phyloP scores from a whole-genome alignment of 2,329 filamentous ascomycete species.

The Coniochaeta prunicola region DNA sequence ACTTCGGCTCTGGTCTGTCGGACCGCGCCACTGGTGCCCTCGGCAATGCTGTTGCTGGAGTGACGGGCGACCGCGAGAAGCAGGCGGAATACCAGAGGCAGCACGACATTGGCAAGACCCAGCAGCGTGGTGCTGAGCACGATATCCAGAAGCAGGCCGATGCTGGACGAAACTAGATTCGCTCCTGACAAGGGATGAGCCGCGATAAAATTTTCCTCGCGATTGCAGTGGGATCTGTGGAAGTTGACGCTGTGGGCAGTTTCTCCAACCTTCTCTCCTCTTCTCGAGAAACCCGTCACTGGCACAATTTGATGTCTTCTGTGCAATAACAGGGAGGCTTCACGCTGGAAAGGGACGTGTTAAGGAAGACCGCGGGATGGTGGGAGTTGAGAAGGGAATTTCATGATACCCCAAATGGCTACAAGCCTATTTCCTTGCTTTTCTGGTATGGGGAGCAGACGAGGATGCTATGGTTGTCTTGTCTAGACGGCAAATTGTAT shows the following conservation, averaged over 20 bases:
- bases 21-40: conserved; percentile 65
- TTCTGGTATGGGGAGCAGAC: not conserved
- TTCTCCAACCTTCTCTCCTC: not conserved
- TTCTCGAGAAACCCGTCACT: not conserved
- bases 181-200: not conserved
- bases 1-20: conserved; percentile 60
- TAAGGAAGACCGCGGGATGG: not conserved
- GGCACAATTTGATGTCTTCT: not conserved
- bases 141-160: conserved; percentile 70
- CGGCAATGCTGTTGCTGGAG: conserved; percentile 61
- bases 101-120: conserved; percentile 74
- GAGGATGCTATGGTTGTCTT: not conserved
- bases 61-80: conserved; percentile 63
- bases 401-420: not conserved
- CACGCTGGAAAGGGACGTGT: conserved; percentile 2
- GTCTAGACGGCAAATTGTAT: not conserved
- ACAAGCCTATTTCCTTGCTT: not conserved
- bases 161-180: conserved; percentile 24
- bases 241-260: not conserved
- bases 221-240: not conserved
- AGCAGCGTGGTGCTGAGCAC: conserved; percentile 73
- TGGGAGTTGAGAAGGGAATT: not conserved
- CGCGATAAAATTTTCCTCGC: not conserved
- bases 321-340: not conserved
- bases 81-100: conserved; percentile 59